Evolutionary conservation across 495 filamentous ascomycete genomes (phyloP).

Genomic region (Penicillium bialowiezense): DNA sequence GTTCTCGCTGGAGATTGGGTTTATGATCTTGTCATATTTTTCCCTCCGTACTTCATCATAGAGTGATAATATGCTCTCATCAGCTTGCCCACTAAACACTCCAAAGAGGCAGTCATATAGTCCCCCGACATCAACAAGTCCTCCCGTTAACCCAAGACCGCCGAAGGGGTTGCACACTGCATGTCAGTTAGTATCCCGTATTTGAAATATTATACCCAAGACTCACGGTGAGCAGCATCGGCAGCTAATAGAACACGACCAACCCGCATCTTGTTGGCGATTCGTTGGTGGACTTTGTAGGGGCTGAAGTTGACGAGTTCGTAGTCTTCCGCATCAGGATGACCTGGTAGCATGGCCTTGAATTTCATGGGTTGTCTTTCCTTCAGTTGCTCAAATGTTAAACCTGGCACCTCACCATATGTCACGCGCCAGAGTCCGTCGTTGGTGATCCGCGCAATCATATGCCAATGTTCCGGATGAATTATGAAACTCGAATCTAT

Average conservation of each 20-base stretch:
- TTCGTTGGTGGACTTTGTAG: constrained; percentile 62
- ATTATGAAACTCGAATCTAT: neutral
- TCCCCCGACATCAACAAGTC: constrained; percentile 57
- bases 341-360: constrained; percentile 55
- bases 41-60: constrained; percentile 56
- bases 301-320: constrained; percentile 52
- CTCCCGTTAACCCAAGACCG: constrained; percentile 60
- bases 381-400: neutral
- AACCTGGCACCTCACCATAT: neutral
- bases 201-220: no score
- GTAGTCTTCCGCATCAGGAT: constrained; percentile 57
- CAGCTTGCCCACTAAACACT: constrained; percentile 51
- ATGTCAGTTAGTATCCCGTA: no score
- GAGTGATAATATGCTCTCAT: constrained; percentile 54
- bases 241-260: constrained; percentile 57
- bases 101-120: constrained; percentile 57
- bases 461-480: neutral
- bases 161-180: constrained; percentile 55
- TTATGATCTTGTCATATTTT: constrained; percentile 54
- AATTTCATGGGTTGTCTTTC: constrained; percentile 46
- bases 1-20: constrained; percentile 55
- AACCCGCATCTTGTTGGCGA: constrained; percentile 52
- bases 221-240: constrained; percentile 51
- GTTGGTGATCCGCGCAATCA: neutral
- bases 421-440: neutral